phyloP scores from a whole-genome alignment of 345 rosid species.

The Hibiscus tridactylites region DNA sequence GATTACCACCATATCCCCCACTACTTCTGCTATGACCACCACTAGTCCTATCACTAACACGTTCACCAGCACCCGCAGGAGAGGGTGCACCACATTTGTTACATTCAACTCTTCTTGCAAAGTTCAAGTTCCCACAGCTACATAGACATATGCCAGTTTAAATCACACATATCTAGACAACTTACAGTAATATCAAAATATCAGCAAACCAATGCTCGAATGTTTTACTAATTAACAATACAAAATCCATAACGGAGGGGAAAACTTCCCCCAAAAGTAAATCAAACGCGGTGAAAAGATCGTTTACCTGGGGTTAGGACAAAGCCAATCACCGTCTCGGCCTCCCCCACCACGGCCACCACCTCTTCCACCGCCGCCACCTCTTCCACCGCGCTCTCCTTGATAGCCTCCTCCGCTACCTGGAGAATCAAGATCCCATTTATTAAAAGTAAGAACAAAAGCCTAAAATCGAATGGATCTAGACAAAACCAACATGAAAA shows the following conservation, averaged over 20 bases:
- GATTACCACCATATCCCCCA: constrained; percentile 41
- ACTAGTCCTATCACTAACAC: constrained; percentile 29
- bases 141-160: constrained; percentile 31
- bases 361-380: constrained; percentile 56
- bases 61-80: constrained; percentile 52
- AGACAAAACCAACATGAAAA: not conserved
- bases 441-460: not conserved
- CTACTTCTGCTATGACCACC: constrained; percentile 50
- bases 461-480: not conserved
- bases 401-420: constrained; percentile 45
- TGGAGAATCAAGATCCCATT: constrained; percentile 8
- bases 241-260: not conserved
- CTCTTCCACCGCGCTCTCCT: constrained; percentile 65
- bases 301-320: constrained; percentile 74
- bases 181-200: not conserved
- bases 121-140: constrained; percentile 97
- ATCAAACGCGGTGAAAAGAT: constrained; percentile 2
- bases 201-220: not conserved
- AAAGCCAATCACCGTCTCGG: constrained; percentile 93
- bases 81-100: constrained; percentile 88
- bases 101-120: constrained; percentile 90
- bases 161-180: constrained; percentile 13
- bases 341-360: constrained; percentile 73
- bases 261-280: not conserved
- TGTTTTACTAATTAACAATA: not conserved